Evolutionary conservation across 2,329 filamentous ascomycete genomes (phyloP), one percentile per base, ranked within the genome.

Genomic region (Neofusicoccum parvum): DNA sequence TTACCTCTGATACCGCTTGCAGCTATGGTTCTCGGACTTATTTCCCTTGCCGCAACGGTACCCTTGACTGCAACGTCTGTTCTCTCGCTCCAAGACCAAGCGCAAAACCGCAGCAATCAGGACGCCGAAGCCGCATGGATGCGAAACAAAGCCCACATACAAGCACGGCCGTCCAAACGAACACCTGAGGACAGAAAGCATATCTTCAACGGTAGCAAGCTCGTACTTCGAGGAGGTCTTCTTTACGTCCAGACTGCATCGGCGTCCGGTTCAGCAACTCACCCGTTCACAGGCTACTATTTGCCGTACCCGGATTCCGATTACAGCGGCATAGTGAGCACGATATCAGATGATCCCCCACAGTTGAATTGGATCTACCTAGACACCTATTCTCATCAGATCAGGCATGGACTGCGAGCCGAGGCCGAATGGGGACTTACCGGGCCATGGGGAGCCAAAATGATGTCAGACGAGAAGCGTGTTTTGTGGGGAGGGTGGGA

Each of bases 381-480:
- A 20, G 76, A 78, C 54, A 70, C 67, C 45, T 68, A 73, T 0
- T 78, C 75, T 3, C 68, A 75, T 27, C 72, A 78, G 70, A 70
- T 72, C 36, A 77, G 72, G 51, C 77, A 78, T 48, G 75, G 76
- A 3, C 71, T 78, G 5, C 72, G 76, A 1, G 67, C 69, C 5
- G 71, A 76, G 64, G 75, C 76, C 1, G 73, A 79, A 65, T 72
- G 73, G 3, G 72, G 78, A 36, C 58, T 78, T 3, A 75, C 73
- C 3, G 76, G 76, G 1, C 76, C 76, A 1, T 79, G 75, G 90
- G 89, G 92, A 71, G 95, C 91, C 88, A 91, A 84, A 0, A 83
- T 87, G 49, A 15, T 6, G 50, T 86, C 90, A 5, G 74, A 75
- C 63, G 76, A 78, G 36, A 71, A 75, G 6, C 73, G 76, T 2